Evolutionary conservation across 2,329 filamentous ascomycete species (phyloP), one percentile per base, ranked within the genome.

Genomic region (Calonectria pauciramosa): DNA sequence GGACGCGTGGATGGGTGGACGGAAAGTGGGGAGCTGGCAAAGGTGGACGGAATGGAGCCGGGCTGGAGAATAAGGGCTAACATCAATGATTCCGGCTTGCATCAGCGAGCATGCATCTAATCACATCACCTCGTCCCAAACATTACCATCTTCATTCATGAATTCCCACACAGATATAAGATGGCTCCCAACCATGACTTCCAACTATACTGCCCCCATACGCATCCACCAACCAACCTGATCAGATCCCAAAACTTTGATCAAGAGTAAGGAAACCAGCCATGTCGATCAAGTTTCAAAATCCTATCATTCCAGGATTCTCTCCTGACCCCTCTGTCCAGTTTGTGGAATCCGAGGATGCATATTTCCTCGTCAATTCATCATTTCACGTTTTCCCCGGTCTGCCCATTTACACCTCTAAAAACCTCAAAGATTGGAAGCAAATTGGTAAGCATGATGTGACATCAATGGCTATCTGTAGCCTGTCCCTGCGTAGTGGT

Each of bases 291-390:
- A 13, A 69, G 10, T 69, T 59, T 52, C 68, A 64, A 49, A 75
- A 75, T 18, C 71, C 71, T 7, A 59, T 68, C 16, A 68, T 73
- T 9, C 71, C 73, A 11, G 73, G 73, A 14, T 75, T 73, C n/a
- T 32, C 73, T 9, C 73, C 73, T 32, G 73, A 73, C 32, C 73
- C 73, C 5, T 70, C 70, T 9, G 54, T 65, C 7, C 26, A 68
- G 16, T 36, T 41, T 11, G 52, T 70, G 20, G 66, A 72, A 23
- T 54, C 41, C 18, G 30, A 34, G 28, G 49, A 56, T 11, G 54
- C 66, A 44, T 70, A 36, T 20, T 75, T 67, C 36, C 60, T 75
- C 3, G 70, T 75, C 34, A 75, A 41, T 30, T 75, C 73, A 3
- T 63, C 66, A 5, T 75, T 75, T 18, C 73, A 75, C 13, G 10